These are phyloP conservation scores for Thyridium curvatum DNA, from an alignment of 2,329 filamentous ascomycete genomes.

Conservation along the genomic window DNA sequence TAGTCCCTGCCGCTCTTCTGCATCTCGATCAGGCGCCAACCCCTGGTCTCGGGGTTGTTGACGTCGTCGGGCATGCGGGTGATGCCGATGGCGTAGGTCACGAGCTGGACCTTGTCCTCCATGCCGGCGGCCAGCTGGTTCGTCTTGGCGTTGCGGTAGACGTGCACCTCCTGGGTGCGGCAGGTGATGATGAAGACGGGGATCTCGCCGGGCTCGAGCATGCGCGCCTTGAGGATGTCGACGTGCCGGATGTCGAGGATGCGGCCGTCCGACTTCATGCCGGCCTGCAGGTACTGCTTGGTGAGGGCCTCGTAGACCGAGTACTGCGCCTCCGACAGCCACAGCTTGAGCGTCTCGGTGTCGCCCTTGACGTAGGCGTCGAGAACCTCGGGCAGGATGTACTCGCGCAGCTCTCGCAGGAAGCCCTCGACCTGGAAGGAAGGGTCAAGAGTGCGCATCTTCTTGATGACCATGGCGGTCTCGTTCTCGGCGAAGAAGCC, in stretches of 20 bases:
- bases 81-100: conserved; percentile 96
- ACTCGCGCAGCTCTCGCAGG: conserved; percentile 90
- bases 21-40: conserved; percentile 96
- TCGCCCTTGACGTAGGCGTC: conserved; percentile 98
- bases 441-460: conserved; percentile 93
- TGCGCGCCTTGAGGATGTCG: conserved; percentile 74
- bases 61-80: conserved; percentile 93
- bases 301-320: conserved; percentile 95
- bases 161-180: conserved; percentile 94
- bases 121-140: conserved; percentile 88
- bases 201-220: conserved; percentile 79
- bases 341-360: conserved; percentile 80
- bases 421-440: conserved; percentile 93
- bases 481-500: conserved; percentile 99
- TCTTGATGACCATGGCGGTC: conserved; percentile 95
- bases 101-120: conserved; percentile 97
- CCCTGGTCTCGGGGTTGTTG: conserved; percentile 91
- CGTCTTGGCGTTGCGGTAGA: conserved; percentile 89
- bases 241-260: conserved; percentile 95
- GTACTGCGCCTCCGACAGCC: conserved; percentile 94
- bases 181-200: conserved; percentile 97
- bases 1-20: conserved; percentile 96
- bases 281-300: conserved; percentile 89
- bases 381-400: conserved; percentile 93
- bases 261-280: conserved; percentile 88